Evolutionary conservation across 2,329 filamentous ascomycete genomes (phyloP), one percentile per base, ranked within the genome.

Genomic region (Fusarium verrucosum): DNA sequence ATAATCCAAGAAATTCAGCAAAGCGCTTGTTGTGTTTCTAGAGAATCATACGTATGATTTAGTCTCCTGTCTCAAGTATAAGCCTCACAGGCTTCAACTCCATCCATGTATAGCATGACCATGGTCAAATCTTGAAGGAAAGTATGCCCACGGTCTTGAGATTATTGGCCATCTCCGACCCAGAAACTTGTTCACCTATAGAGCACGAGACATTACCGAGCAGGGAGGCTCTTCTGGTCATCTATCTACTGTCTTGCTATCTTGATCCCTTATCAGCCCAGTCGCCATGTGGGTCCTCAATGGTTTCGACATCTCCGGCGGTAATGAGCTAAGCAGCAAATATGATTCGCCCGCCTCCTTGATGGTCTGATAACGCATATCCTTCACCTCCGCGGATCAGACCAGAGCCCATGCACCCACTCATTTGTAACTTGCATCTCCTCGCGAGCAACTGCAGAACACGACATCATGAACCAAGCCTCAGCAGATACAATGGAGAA

Each of bases 381-480:
- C 30, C 33, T 40, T 50, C 52, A 56, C 69, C 69, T 72, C 70
- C 70, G 70, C 70, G 70, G 70, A 71, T 61, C 50, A 61, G 53
- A 38, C 42, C 38, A 42, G 50, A 58, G 42, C 38, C 41, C 33
- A 38, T 44, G 58, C 54, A 64, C 52, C 63, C 70, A 70, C 68
- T 52, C 44, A 43, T 13, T 50, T 47, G 67, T 51, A 66, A 68
- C 42, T 66, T 71, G 66, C 65, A 75, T 75, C 72, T 75, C 73
- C 73, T 74, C 70, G 69, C 70, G 62, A 32, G 23, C 43, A 38
- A 62, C 50, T n/a, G 52, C 35, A 60, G 35, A 38, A 57, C 58
- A 59, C 61, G 53, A 54, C 35, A 63, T 60, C 44, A 57, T 66
- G 65, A 55, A 38, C 46, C 22, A 33, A 60, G 32, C 50, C 50